phyloP scores from a whole-genome alignment of 176 grass and related monocot genomes.

The Saccharum officinarum region DNA sequence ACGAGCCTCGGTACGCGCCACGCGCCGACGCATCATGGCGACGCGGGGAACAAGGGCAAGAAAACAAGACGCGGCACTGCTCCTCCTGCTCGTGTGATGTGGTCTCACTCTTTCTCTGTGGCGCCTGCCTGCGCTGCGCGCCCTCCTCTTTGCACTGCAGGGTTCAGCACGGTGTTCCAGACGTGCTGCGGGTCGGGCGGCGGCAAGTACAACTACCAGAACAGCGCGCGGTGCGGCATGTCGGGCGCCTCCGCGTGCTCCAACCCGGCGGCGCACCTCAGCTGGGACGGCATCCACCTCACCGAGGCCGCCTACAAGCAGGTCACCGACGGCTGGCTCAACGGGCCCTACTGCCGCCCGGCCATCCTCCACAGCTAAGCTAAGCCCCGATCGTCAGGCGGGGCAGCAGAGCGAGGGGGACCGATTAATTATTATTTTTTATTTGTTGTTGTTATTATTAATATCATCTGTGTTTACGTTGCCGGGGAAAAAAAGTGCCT shows the following conservation, averaged over 20 bases:
- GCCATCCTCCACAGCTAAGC: constrained; percentile 41
- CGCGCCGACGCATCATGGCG: no score
- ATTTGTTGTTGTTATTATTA: neutral
- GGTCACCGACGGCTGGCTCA: constrained; percentile 71
- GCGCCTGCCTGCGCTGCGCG: no score
- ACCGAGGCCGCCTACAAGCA: constrained; percentile 61
- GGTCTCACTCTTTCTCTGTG: neutral
- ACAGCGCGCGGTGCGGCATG: constrained; percentile 51
- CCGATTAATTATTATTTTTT: neutral
- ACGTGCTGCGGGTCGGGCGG: constrained; percentile 59
- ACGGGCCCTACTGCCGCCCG: constrained; percentile 50
- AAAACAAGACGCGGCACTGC: no score
- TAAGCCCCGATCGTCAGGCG: no score
- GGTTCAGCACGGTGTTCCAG: constrained; percentile 52
- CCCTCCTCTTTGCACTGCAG: neutral
- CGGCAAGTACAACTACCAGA: constrained; percentile 67
- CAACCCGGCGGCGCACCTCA: constrained; percentile 54
- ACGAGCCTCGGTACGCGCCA: neutral
- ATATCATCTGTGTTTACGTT: neutral
- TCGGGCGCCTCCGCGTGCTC: constrained; percentile 48
- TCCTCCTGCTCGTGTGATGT: no score
- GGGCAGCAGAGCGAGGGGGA: no score
- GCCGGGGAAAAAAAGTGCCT: neutral
- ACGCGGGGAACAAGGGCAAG: no score
- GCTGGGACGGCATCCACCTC: constrained; percentile 87